These are phyloP conservation scores for Tylopilus vinaceipallidus DNA, from an alignment of 768 basidiomycete species.

Conservation along the genomic window DNA sequence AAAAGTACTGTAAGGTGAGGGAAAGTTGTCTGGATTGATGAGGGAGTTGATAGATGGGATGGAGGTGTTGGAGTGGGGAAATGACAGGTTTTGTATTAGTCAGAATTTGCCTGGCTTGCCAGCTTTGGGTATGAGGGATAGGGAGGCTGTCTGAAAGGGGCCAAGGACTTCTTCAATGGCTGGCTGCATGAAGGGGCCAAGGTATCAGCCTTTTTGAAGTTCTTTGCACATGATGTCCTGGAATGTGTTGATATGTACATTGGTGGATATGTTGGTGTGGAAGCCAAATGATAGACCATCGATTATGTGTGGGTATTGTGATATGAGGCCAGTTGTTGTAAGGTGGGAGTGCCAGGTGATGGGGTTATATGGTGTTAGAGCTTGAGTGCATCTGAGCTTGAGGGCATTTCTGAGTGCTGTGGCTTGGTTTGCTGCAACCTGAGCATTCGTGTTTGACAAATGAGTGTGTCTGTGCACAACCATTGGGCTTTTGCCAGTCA, in stretches of 20 bases:
- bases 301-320: neutral
- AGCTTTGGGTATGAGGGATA: neutral
- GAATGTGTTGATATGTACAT: neutral
- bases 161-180: neutral
- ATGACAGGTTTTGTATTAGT: constrained; percentile 33
- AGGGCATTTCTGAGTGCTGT: neutral
- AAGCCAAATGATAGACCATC: neutral
- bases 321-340: neutral
- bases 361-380: neutral
- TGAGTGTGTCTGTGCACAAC: neutral
- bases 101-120: constrained; percentile 20
- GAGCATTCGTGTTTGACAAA: neutral
- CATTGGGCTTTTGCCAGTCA: neutral
- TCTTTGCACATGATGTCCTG: neutral
- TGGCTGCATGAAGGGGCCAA: neutral
- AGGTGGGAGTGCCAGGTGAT: neutral
- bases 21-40: constrained; percentile 24
- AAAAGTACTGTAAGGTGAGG: neutral
- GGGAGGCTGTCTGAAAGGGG: neutral
- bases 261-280: neutral
- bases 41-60: constrained; percentile 33
- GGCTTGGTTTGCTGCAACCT: neutral
- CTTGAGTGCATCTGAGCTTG: neutral
- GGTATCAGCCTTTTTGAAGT: neutral
- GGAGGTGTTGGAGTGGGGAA: neutral